Evolutionary conservation across 306 rosid genomes (phyloP).

Genomic region (Trifolium subterraneum): DNA sequence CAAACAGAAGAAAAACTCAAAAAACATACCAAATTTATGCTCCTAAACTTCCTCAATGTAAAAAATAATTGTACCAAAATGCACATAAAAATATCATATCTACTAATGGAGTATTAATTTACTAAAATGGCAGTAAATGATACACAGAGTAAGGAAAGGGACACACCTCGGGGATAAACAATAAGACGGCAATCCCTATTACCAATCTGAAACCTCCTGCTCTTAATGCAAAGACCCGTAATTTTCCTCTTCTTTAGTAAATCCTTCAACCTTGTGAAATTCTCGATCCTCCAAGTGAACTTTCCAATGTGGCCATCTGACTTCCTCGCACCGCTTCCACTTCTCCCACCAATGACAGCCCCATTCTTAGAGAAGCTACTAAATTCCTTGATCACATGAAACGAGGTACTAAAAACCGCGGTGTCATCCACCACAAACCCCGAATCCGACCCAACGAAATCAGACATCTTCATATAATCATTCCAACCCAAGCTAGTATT

Average conservation of each 20-base stretch:
- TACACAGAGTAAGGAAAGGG: slow-evolving; percentile 28
- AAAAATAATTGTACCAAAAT: slow-evolving; percentile 44
- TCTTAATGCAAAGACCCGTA: slow-evolving; percentile 96
- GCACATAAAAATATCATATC: slow-evolving; percentile 45
- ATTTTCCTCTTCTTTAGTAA: slow-evolving; percentile 95
- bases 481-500: slow-evolving; percentile 99
- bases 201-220: slow-evolving; percentile 98
- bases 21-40: slow-evolving; percentile 24
- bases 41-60: slow-evolving; percentile 33
- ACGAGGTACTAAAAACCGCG: slow-evolving; percentile 88
- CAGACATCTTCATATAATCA: slow-evolving; percentile 97
- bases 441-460: slow-evolving; percentile 78
- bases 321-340: slow-evolving; percentile 82
- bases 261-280: slow-evolving; percentile 94
- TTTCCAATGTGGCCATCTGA: slow-evolving; percentile 95
- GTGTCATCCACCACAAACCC: slow-evolving; percentile 88
- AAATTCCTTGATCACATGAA: slow-evolving; percentile 94
- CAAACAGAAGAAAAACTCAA: slow-evolving; percentile 35
- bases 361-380: slow-evolving; percentile 94
- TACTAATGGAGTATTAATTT: slow-evolving; percentile 35
- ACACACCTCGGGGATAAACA: slow-evolving; percentile 98
- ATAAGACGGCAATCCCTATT: slow-evolving; percentile 97
- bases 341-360: slow-evolving; percentile 70
- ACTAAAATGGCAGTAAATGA: slow-evolving; percentile 24
- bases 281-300: slow-evolving; percentile 96